Evolutionary conservation across 2,329 filamentous ascomycete genomes (phyloP), one percentile per base, ranked within the genome.

Genomic region (Alternaria dauci): DNA sequence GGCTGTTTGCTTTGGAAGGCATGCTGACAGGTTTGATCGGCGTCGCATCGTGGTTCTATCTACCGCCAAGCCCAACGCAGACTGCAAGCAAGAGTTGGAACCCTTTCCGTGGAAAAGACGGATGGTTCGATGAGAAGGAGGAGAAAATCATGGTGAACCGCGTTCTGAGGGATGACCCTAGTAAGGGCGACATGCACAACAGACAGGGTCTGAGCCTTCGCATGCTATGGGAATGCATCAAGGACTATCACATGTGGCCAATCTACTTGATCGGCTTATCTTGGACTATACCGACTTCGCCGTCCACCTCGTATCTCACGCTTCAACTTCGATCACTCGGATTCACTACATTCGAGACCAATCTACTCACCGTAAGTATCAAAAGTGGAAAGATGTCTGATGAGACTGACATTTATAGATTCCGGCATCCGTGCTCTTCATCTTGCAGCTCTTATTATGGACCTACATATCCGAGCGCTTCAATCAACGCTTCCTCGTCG

Each of bases 71-170:
- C 0, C 90, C 91, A 0, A 89, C 88, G 0, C 83, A 88, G 51
- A 93, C 91, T 4, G 86, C 83, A 9, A 84, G 85, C 20, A 76
- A 82, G 44, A 52, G 48, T 4, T 59, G 69, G 59, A 71, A 71
- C 11, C 63, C 65, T 0, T 84, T 92, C 62, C 87, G 86, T 46
- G 85, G 87, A 2, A 87, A 87, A 57, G 66, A 84, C 20, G 89
- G 89, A 5, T 90, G 89, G 89, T 90, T 90, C 74, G 86, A 80
- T 2, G 89, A 90, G 70, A 82, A 82, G 2, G 87, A 92, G 71
- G 89, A 91, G 69, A 85, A 87, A 58, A 91, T 91, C 69, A 73
- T 91, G 84, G 84, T 89, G 18, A 91, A 91, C 70, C 84, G 85
- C 25, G 81, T 89, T 25, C 76, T 86, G 11, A 80, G 84, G 8